Base-by-base conservation (phyloP, 1,284 basidiomycete species). In the Pseudozyma hubeiensis region DNA sequence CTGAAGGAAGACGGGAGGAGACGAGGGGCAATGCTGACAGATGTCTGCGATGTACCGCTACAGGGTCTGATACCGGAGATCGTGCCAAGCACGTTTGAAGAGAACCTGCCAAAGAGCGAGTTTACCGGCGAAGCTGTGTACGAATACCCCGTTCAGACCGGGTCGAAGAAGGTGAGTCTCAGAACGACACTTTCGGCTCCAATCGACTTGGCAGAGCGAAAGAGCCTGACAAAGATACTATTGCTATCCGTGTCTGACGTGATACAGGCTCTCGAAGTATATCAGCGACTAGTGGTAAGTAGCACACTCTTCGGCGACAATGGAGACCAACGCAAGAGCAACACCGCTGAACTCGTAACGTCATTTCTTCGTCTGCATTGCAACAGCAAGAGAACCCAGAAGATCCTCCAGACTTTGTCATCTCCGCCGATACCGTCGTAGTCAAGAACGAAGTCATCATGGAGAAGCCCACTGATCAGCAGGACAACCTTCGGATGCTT, bases 81-180 rank as follows among this genome's bases (percentile, higher is more conserved):
- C 62, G 87, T 97, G 0, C 92, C 94, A 0, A 96, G 94, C 3
- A 92, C 88, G 0, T 98, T 98, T 75, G 88, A 89, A 40, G 96
- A 98, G 85, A 87, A 95, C 79, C 86, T 98, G 14, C 87, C 89
- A 0, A 87, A 91, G 50, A 86, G 86, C 17, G 88, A 89, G 3
- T 98, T 86, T 64, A 80, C 91, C 63, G 89, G 90, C 30, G 89
- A 92, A 69, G 88, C 92, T 4, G 72, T 77, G 16, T 92, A 93
- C 64, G 93, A 97, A 82, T 98, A 99, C 83, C 93, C 95, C 0
- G 92, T 97, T 6, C 90, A 94, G 8, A 98, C 94, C 0, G 93
- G 93, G 2, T 90, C 90, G 2, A 91, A 95, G 75, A 98, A 97
- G 87, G 70, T 64, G 4, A 40, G 70, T 55, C 11, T 10, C 16